Base-by-base conservation (phyloP, 352 stramenopile genomes). In the Phytophthora hybrid region DNA sequence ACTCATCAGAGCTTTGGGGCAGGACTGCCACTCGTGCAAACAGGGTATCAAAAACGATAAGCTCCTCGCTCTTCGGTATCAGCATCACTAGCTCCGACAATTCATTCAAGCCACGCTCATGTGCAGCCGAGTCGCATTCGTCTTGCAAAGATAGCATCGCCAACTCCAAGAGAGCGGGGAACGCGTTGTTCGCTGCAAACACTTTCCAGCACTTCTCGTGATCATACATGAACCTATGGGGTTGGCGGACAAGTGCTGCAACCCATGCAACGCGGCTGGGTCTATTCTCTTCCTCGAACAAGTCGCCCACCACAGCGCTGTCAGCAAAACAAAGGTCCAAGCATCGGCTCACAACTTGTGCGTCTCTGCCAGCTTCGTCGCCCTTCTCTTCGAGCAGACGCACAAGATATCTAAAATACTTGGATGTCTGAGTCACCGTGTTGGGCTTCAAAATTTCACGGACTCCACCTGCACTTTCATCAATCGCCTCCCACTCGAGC, bases 331-430 rank as follows among this genome's bases (percentile, higher is more conserved):
- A 89, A 23, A 95, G 56, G 4, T 87, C 69, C 51, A 95, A 69
- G 32, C 88, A 95, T 13, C 81, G 76, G 53, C 88, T 80, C 9
- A 95, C 84, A 32, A 95, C 60, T 63, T 76, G 34, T 7, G 56
- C 18, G 34, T 93, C 80, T 61, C 77, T 80, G 1, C 87, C 87
- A 39, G 79, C 79, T 57, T 81, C 52, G 5, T 80, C 59, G 0
- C 73, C 56, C 11, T 86, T 85, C 5, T 74, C 74, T 71, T 92
- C 85, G 19, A 95, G 63, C 11, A 95, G 75, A 1, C 81, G 84
- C 4, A 93, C 79, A 13, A 95, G 71, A 41, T 94, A 95, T 51
- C 71, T 66, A 47, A 93, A 90, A 60, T 94, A 95, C 21, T 75
- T 93, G 16, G 85, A 79, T 0, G 82, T 90, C 49, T 93, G 87